These are phyloP conservation scores for Auricularia heimuer DNA, from an alignment of 768 basidiomycete species.

Conservation along the genomic window DNA sequence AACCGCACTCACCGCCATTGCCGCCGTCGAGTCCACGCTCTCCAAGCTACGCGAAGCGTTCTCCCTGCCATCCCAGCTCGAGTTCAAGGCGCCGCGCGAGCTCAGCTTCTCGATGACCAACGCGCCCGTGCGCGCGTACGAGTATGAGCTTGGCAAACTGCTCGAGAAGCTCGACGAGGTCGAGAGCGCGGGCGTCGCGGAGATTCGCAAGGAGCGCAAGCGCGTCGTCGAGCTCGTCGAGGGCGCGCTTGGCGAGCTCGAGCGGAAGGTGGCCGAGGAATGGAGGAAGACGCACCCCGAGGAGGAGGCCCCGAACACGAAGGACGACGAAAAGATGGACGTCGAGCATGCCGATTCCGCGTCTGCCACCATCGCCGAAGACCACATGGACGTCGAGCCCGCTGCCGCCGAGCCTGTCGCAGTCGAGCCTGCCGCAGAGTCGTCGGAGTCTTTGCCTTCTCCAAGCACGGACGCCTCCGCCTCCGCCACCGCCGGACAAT, in stretches of 20 bases:
- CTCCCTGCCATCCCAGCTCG: constrained; percentile 10
- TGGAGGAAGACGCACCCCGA: constrained; percentile 32
- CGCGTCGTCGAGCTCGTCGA: constrained; percentile 50
- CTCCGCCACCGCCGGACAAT: too few species aligned
- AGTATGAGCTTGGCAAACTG: constrained; percentile 51
- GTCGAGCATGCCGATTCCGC: background rate
- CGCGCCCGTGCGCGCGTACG: constrained; percentile 49
- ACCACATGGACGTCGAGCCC: too few species aligned
- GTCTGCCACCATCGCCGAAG: too few species aligned
- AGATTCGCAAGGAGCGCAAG: constrained; percentile 42
- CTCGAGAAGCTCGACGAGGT: constrained; percentile 61
- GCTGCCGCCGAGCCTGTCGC: too few species aligned
- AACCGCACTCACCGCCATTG: constrained; percentile 2
- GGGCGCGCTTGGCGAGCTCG: constrained; percentile 44
- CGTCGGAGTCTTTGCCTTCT: too few species aligned
- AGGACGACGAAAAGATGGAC: background rate
- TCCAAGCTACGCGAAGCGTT: constrained; percentile 15
- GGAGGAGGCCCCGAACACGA: background rate
- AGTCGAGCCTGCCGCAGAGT: too few species aligned
- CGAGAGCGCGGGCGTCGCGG: constrained; percentile 49
- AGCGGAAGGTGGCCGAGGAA: constrained; percentile 22
- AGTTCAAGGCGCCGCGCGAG: constrained; percentile 4
- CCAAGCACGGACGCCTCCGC: too few species aligned
- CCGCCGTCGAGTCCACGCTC: constrained; percentile 14
- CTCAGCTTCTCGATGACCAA: constrained; percentile 57